These are phyloP conservation scores for Spinellus fusiger DNA, from an alignment of 192 early-diverging fungal genomes.

Conservation along the genomic window DNA sequence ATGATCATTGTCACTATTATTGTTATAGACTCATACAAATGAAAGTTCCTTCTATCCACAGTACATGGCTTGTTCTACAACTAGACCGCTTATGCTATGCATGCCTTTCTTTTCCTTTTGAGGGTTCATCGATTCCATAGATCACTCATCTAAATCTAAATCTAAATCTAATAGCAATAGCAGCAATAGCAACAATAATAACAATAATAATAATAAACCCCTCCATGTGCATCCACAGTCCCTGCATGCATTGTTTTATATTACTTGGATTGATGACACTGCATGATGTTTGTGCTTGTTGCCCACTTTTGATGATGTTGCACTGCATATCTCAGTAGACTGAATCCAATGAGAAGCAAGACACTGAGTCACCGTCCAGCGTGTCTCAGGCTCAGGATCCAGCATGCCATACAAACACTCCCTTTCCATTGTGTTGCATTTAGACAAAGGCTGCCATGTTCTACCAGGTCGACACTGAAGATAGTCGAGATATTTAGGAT, in stretches of 20 bases:
- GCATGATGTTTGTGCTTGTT: slow-evolving; percentile 13
- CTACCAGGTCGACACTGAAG: background rate
- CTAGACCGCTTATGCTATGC: no score
- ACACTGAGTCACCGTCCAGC: slow-evolving; percentile 51
- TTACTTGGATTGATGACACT: background rate
- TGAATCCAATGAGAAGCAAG: slow-evolving; percentile 73
- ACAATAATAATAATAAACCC: no score
- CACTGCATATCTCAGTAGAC: slow-evolving; percentile 49
- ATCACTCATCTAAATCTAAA: no score
- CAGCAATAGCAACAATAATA: no score
- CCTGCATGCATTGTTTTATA: no score
- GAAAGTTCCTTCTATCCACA: no score
- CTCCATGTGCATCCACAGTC: no score
- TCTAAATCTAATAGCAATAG: no score
- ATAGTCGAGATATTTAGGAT: slow-evolving; percentile 2
- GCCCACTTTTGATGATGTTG: background rate
- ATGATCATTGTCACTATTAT: no score
- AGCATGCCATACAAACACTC: slow-evolving; percentile 33
- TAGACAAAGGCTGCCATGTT: slow-evolving; percentile 3
- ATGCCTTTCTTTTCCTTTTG: background rate
- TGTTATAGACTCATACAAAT: no score
- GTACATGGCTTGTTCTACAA: no score
- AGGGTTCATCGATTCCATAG: no score
- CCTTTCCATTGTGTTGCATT: slow-evolving; percentile 8
- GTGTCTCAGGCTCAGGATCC: slow-evolving; percentile 31